These are phyloP conservation scores for Pneumocystis jirovecii DNA, from an alignment of 1,139 yeast genomes.

Conservation along the genomic window DNA sequence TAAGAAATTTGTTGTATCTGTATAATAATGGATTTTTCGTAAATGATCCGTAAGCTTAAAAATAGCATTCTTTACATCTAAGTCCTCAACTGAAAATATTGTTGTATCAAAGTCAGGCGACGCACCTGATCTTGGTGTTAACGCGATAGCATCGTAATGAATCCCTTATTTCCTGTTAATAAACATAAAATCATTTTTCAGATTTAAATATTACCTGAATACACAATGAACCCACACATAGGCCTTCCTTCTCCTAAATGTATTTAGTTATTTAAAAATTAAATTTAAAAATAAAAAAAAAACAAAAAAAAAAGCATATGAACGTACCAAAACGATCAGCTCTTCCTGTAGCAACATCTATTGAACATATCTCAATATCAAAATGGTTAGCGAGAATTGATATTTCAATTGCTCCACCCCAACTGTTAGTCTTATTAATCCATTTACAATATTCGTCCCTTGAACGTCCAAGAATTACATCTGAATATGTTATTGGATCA, in stretches of 20 bases:
- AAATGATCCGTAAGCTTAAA: slow-evolving; percentile 32
- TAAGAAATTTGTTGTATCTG: slow-evolving; percentile 50
- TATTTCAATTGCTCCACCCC: slow-evolving; percentile 83
- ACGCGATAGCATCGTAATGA: slow-evolving; percentile 55
- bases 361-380: slow-evolving; percentile 40
- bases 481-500: slow-evolving; percentile 37
- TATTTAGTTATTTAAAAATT: background rate
- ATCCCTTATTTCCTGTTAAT: slow-evolving; percentile 27
- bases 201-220: background rate
- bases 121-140: slow-evolving; percentile 25
- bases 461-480: slow-evolving; percentile 44
- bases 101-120: slow-evolving; percentile 27
- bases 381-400: slow-evolving; percentile 47
- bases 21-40: slow-evolving; percentile 43
- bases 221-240: background rate
- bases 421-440: slow-evolving; percentile 46
- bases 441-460: slow-evolving; percentile 41
- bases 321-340: slow-evolving; percentile 38
- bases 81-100: slow-evolving; percentile 27
- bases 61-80: slow-evolving; percentile 28
- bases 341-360: slow-evolving; percentile 54
- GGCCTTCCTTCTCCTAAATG: background rate
- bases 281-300: background rate
- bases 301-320: too few species aligned
- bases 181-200: background rate